A percentile compares a stretch with the other conserved stretches of the same genome.
Conservation (phyloP, 768 basidiomycete genomes). For the Termitomyces sp. region DNA sequence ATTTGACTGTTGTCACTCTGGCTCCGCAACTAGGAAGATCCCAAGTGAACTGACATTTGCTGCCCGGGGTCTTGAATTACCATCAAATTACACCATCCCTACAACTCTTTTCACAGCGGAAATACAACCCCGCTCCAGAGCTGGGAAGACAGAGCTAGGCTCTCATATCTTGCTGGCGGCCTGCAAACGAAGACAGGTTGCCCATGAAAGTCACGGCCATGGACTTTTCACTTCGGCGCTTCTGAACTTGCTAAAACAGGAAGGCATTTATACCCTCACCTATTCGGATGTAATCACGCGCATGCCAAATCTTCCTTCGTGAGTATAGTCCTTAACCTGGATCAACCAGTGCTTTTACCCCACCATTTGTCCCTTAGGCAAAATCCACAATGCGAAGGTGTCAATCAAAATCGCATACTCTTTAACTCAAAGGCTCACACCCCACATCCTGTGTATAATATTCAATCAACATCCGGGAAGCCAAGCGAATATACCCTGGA, state of each 20-base stretch:
- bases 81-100: background rate
- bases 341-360: background rate
- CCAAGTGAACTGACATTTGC: background rate
- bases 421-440: background rate
- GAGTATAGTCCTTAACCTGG: background rate
- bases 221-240: constrained; percentile 6
- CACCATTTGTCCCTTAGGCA: background rate
- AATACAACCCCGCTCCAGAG: too few relatives aligned
- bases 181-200: background rate
- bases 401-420: background rate
- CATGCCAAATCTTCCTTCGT: background rate
- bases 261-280: background rate
- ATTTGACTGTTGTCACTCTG: constrained; percentile 9
- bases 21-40: background rate
- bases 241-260: background rate
- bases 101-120: background rate
- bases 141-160: background rate
- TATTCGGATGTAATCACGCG: constrained; percentile 2
- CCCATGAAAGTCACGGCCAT: background rate
- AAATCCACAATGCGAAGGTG: background rate
- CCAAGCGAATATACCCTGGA: background rate
- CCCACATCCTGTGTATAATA: background rate
- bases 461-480: background rate
- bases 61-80: background rate
- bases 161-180: constrained; percentile 11